Evolutionary conservation across 148 eudicot genomes (phyloP).

Genomic region (Euryodendron excelsum): DNA sequence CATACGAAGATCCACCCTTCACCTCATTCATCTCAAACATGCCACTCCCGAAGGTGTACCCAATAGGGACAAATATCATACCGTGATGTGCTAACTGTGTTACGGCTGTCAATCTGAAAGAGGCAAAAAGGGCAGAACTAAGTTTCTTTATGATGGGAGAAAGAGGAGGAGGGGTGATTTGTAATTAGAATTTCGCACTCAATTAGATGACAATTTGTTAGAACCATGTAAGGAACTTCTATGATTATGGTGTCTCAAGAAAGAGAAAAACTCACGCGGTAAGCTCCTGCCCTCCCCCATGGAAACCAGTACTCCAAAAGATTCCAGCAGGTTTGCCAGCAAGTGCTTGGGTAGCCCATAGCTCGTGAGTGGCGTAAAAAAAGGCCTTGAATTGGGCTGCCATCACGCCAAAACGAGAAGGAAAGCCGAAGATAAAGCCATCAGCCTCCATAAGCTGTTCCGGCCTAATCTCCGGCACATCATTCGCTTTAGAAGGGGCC

Average conservation of each 20-base stretch:
- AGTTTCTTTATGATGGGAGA: no score
- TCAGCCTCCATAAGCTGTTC: conserved; percentile 66
- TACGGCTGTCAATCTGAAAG: conserved; percentile 53
- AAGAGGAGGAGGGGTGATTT: no score
- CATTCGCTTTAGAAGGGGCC: conserved; percentile 55
- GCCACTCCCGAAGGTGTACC: conserved; percentile 57
- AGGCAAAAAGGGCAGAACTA: neutral
- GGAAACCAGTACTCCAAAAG: conserved; percentile 81
- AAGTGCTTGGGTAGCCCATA: conserved; percentile 57
- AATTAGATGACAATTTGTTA: no score
- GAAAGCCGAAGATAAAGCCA: conserved; percentile 71
- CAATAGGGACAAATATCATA: conserved; percentile 66
- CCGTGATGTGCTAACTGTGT: conserved; percentile 71
- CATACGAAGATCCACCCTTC: conserved; percentile 68
- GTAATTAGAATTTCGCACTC: no score
- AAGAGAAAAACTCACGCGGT: conserved; percentile 49
- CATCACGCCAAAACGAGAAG: conserved; percentile 79
- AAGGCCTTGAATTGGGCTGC: conserved; percentile 65
- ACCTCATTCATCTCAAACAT: conserved; percentile 66
- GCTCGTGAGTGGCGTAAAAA: conserved; percentile 49
- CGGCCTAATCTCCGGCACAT: conserved; percentile 52
- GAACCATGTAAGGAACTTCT: no score
- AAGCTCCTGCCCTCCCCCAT: conserved; percentile 73
- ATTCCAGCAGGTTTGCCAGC: conserved; percentile 81
- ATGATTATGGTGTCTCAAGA: no score